phyloP scores from a whole-genome alignment of 257 asterid genomes.

The Scutellaria barbata region DNA sequence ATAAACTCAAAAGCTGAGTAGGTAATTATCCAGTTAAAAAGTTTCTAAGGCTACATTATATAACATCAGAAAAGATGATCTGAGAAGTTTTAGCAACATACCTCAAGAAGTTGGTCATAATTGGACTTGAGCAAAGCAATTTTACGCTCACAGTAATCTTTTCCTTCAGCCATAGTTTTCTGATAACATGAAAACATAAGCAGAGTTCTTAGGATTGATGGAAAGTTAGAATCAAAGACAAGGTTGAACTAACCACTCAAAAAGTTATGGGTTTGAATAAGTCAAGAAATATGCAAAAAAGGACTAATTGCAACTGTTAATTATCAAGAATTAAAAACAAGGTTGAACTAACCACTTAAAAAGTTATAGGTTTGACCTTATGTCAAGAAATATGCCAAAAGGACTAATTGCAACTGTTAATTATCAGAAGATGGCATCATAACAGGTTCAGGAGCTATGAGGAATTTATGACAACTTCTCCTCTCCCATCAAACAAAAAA shows the following conservation, averaged over 20 bases:
- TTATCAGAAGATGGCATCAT: neutral
- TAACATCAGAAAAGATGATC: constrained; percentile 1
- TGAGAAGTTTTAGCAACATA: constrained; percentile 36
- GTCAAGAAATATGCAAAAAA: too few species aligned
- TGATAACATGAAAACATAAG: constrained; percentile 36
- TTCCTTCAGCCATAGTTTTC: constrained; percentile 95
- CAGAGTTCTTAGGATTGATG: neutral
- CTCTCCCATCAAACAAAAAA: neutral
- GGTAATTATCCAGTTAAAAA: neutral
- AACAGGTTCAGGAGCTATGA: constrained; percentile 6
- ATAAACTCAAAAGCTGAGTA: neutral
- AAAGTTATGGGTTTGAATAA: too few species aligned
- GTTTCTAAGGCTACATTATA: neutral
- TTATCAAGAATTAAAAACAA: too few species aligned
- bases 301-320: too few species aligned
- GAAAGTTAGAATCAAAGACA: neutral
- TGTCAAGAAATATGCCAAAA: constrained; percentile 4
- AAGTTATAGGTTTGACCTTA: neutral
- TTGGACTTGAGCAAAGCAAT: constrained; percentile 87
- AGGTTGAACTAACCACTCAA: constrained; percentile 1
- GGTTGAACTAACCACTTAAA: too few species aligned
- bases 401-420: neutral
- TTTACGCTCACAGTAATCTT: constrained; percentile 92
- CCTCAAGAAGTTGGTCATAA: constrained; percentile 95
- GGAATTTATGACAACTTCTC: neutral